phyloP scores from a whole-genome alignment of 2,329 filamentous ascomycete genomes.

The Botrytis paeoniae region DNA sequence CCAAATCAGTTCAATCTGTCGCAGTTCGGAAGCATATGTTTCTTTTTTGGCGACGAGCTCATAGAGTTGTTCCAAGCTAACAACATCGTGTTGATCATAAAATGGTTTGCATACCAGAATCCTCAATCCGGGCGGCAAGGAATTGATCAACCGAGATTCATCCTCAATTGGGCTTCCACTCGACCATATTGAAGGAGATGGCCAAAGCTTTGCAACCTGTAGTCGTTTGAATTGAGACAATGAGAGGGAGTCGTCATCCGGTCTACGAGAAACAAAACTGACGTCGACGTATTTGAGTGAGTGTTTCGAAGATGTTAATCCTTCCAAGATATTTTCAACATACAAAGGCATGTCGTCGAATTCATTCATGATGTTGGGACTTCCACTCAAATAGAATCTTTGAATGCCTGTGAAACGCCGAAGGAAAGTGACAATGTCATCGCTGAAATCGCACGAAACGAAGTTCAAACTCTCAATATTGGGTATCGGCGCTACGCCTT shows the following conservation, averaged over 20 bases:
- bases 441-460: accelerated
- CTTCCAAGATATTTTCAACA: not conserved
- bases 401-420: not conserved
- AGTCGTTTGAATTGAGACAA: not conserved
- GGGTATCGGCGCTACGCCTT: not conserved
- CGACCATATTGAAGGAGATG: not conserved
- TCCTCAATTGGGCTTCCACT: not conserved
- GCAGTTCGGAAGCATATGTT: not conserved
- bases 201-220: not conserved
- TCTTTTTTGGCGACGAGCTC: not conserved
- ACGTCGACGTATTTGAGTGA: not conserved
- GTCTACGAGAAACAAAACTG: not conserved
- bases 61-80: not conserved
- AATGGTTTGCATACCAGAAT: not conserved
- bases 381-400: not conserved
- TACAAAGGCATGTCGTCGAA: too few relatives aligned
- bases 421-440: not conserved
- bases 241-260: not conserved
- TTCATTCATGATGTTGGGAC: too few relatives aligned
- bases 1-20: not conserved
- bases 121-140: not conserved
- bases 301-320: not conserved
- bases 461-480: not conserved
- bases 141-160: not conserved
- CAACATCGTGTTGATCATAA: not conserved